Conservation (phyloP, 495 filamentous ascomycete species). For the Neohortaea acidophila region DNA sequence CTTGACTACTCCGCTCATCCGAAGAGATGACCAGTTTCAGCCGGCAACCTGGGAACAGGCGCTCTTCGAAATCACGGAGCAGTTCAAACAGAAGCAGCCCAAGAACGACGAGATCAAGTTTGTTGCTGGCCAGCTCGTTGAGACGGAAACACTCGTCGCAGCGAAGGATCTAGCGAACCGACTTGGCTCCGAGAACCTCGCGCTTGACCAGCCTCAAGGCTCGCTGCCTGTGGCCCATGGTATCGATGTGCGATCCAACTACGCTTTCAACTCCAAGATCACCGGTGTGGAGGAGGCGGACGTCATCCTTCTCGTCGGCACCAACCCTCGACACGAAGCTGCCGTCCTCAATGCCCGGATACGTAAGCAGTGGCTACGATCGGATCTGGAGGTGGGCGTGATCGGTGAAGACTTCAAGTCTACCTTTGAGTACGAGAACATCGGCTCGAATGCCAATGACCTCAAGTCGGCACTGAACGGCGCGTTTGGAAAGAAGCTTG, state of each 20-base stretch:
- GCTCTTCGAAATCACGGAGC: constrained; percentile 64
- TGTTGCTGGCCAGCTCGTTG: constrained; percentile 76
- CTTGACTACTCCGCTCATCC: constrained; percentile 79
- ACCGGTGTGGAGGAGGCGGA: constrained; percentile 87
- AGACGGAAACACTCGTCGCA: constrained; percentile 82
- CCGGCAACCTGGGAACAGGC: constrained; percentile 91
- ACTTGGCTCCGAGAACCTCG: constrained; percentile 88
- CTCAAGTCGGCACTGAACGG: constrained; percentile 78
- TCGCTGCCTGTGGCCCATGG: constrained; percentile 77
- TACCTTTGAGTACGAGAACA: constrained; percentile 83
- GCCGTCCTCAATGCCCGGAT: constrained; percentile 91
- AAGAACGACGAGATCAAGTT: constrained; percentile 91
- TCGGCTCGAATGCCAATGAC: constrained; percentile 59
- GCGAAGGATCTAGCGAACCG: constrained; percentile 95
- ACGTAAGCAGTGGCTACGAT: constrained; percentile 91
- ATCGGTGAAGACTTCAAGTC: constrained; percentile 83
- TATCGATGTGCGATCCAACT: constrained; percentile 85
- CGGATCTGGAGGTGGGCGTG: constrained; percentile 82
- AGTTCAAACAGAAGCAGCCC: constrained; percentile 56
- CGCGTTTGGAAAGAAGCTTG: constrained; percentile 77
- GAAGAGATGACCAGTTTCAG: constrained; percentile 72
- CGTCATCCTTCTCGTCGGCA: constrained; percentile 78
- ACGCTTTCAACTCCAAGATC: constrained; percentile 90
- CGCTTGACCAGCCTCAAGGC: constrained; percentile 77
- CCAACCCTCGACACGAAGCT: constrained; percentile 87